Evolutionary conservation across 495 filamentous ascomycete species (phyloP).

Genomic region (Tuber indicum): DNA sequence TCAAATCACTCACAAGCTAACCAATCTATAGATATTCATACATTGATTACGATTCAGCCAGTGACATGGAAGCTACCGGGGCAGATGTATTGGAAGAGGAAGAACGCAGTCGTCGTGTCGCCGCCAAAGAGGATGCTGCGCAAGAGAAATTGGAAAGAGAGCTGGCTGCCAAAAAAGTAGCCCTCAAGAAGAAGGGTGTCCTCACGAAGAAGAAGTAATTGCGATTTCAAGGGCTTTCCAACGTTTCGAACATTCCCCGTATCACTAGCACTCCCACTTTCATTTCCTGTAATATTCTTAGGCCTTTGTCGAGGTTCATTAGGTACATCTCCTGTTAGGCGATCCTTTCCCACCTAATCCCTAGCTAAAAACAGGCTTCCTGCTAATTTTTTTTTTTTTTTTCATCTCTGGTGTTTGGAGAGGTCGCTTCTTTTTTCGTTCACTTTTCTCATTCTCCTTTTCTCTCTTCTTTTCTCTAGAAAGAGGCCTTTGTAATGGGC

Average conservation of each 20-base stretch:
- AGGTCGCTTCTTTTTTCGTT: not conserved
- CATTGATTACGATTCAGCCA: constrained; percentile 48
- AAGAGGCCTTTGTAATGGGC: not conserved
- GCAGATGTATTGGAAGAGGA: constrained; percentile 58
- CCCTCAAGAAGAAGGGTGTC: constrained; percentile 34
- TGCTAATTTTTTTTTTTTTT: not conserved
- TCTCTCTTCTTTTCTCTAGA: not conserved
- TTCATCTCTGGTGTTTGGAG: constrained; percentile 6
- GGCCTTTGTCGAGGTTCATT: not conserved
- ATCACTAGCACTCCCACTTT: not conserved
- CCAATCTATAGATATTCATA: constrained; percentile 32
- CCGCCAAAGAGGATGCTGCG: constrained; percentile 50
- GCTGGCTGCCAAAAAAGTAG: constrained; percentile 34
- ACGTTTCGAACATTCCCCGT: not conserved
- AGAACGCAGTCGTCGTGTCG: constrained; percentile 47
- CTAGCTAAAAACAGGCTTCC: not conserved
- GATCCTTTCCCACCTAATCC: constrained; percentile 1
- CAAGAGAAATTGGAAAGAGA: constrained; percentile 39
- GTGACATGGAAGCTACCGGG: constrained; percentile 59
- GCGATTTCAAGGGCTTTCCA: not conserved
- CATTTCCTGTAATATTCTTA: constrained; percentile 1
- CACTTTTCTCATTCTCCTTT: not conserved
- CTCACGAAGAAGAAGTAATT: constrained; percentile 29
- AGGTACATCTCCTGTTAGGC: constrained; percentile 6
- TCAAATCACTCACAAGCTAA: not conserved